A percentile compares a stretch with the other conserved stretches of the same genome.
phyloP scores from a whole-genome alignment of 1,284 basidiomycete genomes.

The Malassezia nana region DNA sequence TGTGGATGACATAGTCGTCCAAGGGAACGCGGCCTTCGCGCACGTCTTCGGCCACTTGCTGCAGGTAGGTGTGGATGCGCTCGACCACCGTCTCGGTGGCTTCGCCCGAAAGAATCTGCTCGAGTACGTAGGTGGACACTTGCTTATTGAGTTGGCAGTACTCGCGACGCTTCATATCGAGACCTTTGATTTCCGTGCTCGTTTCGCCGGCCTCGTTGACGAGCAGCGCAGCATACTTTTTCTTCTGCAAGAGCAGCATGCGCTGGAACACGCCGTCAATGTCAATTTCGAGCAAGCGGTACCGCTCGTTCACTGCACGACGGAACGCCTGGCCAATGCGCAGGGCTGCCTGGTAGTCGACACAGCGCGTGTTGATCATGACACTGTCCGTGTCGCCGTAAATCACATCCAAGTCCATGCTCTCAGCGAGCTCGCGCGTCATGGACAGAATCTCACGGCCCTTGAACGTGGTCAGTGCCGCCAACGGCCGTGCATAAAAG shows the following conservation, averaged over 20 bases:
- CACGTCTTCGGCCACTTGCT: slow-evolving; percentile 64
- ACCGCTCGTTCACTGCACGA: slow-evolving; percentile 88
- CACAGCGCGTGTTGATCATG: slow-evolving; percentile 93
- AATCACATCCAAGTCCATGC: slow-evolving; percentile 79
- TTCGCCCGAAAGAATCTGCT: slow-evolving; percentile 83
- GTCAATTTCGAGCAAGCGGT: slow-evolving; percentile 91
- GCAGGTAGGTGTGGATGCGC: slow-evolving; percentile 84
- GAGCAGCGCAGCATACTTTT: slow-evolving; percentile 97
- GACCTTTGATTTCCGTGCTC: slow-evolving; percentile 72
- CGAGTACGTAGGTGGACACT: slow-evolving; percentile 60
- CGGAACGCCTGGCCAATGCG: slow-evolving; percentile 88
- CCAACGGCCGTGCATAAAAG: slow-evolving; percentile 92
- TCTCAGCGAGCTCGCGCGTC: slow-evolving; percentile 84
- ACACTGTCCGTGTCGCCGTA: slow-evolving; percentile 99
- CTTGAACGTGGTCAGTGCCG: slow-evolving; percentile 92
- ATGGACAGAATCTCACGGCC: slow-evolving; percentile 93
- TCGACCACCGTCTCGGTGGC: slow-evolving; percentile 79
- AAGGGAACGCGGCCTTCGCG: slow-evolving; percentile 65
- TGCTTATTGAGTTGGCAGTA: slow-evolving; percentile 85
- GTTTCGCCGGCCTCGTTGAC: slow-evolving; percentile 31
- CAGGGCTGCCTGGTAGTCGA: slow-evolving; percentile 73
- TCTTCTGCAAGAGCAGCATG: slow-evolving; percentile 88
- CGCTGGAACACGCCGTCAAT: slow-evolving; percentile 89
- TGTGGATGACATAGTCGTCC: slow-evolving; percentile 81
- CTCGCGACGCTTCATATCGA: slow-evolving; percentile 98